Evolutionary conservation across 208 protist genomes (phyloP).

Genomic region (Willaertia magna): DNA sequence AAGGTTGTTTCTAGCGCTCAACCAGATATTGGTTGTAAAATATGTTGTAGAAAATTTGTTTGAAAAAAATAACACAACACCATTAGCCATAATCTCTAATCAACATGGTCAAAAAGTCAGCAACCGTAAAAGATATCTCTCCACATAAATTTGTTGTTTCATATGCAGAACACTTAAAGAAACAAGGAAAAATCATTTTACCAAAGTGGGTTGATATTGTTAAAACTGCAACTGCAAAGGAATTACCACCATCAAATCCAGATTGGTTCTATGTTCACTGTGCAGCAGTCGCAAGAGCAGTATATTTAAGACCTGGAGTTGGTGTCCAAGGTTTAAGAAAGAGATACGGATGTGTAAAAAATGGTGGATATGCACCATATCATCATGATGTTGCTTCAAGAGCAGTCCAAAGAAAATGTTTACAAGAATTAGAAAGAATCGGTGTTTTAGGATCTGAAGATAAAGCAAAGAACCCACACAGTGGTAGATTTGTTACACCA

Average conservation of each 20-base stretch:
- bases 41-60: too few relatives aligned
- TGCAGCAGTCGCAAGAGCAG: conserved; percentile 84
- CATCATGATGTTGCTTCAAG: conserved; percentile 62
- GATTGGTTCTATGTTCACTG: conserved; percentile 96
- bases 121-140: conserved; percentile 73
- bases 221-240: conserved; percentile 85
- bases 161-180: conserved; percentile 86
- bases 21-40: too few relatives aligned
- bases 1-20: too few relatives aligned
- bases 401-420: conserved; percentile 73
- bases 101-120: not conserved
- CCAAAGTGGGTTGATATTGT: conserved; percentile 89
- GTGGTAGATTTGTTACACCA: conserved; percentile 75
- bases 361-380: conserved; percentile 62
- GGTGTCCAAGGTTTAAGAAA: conserved; percentile 80
- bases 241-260: conserved; percentile 85
- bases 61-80: too few relatives aligned
- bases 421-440: conserved; percentile 81
- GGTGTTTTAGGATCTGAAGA: conserved; percentile 46
- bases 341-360: conserved; percentile 77
- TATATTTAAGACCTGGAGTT: conserved; percentile 83
- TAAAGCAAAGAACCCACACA: not conserved
- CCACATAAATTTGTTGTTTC: conserved; percentile 84
- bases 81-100: too few relatives aligned
- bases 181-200: conserved; percentile 72